These are phyloP conservation scores for Ogataea degrootiae DNA, from an alignment of 805 yeast species.

Conservation along the genomic window DNA sequence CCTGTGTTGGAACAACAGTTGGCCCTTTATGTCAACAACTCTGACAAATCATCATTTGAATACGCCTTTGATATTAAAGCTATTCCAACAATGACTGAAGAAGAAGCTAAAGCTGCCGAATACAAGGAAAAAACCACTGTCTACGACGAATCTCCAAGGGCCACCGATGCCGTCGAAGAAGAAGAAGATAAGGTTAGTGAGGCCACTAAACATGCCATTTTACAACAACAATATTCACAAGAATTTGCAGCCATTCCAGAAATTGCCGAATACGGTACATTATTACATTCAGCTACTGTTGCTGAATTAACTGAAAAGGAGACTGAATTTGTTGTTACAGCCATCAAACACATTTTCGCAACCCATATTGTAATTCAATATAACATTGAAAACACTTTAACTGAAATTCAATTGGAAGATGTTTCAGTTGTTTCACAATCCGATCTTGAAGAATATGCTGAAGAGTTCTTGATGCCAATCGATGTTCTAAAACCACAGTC, in stretches of 20 bases:
- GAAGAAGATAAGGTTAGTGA: conserved; percentile 27
- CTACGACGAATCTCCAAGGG: conserved; percentile 21
- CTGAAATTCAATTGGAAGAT: conserved; percentile 70
- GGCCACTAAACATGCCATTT: conserved; percentile 29
- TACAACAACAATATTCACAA: conserved; percentile 63
- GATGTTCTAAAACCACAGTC: conserved; percentile 67
- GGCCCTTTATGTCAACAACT: conserved; percentile 57
- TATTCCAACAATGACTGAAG: conserved; percentile 63
- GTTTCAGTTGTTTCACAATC: conserved; percentile 68
- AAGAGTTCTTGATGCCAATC: conserved; percentile 71
- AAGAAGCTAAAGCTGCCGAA: conserved; percentile 63
- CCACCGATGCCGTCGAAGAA: conserved; percentile 11
- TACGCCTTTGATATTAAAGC: conserved; percentile 66
- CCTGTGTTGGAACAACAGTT: conserved; percentile 75
- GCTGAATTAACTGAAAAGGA: conserved; percentile 82
- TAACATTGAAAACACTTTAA: conserved; percentile 78
- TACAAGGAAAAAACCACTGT: conserved; percentile 46
- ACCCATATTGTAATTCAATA: conserved; percentile 74
- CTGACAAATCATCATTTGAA: conserved; percentile 40
- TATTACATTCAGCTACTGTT: conserved; percentile 63
- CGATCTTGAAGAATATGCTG: conserved; percentile 52
- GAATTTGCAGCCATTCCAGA: conserved; percentile 71
- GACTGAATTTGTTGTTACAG: conserved; percentile 86
- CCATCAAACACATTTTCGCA: conserved; percentile 77
- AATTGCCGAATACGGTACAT: conserved; percentile 64